These are phyloP conservation scores for Trametes coccinea DNA, from an alignment of 768 basidiomycete species.

Conservation along the genomic window DNA sequence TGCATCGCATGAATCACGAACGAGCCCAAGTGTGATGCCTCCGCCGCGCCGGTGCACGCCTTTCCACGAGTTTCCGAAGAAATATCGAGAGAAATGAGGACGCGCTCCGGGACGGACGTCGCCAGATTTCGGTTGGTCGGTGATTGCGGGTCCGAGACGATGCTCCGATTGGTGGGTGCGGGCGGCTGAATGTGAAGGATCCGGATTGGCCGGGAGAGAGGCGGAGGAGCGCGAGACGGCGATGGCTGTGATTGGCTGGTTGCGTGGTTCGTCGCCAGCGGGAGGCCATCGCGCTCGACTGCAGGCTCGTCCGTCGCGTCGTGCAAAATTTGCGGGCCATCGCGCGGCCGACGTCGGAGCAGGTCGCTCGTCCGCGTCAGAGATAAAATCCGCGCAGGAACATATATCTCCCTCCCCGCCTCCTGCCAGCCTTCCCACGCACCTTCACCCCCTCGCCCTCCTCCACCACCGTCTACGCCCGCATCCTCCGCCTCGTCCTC, in stretches of 20 bases:
- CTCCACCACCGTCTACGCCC: not conserved
- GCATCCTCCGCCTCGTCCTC: not conserved
- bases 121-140: not conserved
- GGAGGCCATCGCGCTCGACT: not conserved
- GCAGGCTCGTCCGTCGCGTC: not conserved
- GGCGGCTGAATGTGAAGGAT: not conserved
- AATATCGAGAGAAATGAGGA: not conserved
- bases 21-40: too few relatives aligned
- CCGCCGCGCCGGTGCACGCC: not conserved
- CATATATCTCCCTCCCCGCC: conserved; percentile 1
- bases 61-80: not conserved
- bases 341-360: not conserved
- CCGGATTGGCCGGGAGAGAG: not conserved
- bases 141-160: not conserved
- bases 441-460: not conserved
- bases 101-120: too few relatives aligned
- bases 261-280: not conserved
- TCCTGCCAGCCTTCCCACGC: conserved; percentile 8
- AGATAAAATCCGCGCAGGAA: not conserved
- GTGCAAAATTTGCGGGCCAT: not conserved
- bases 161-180: not conserved
- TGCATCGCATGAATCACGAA: not conserved
- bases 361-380: not conserved
- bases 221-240: conserved; percentile 9
- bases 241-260: conserved; percentile 15